phyloP scores from a whole-genome alignment of 257 asterid genomes.

The Verbena officinalis region DNA sequence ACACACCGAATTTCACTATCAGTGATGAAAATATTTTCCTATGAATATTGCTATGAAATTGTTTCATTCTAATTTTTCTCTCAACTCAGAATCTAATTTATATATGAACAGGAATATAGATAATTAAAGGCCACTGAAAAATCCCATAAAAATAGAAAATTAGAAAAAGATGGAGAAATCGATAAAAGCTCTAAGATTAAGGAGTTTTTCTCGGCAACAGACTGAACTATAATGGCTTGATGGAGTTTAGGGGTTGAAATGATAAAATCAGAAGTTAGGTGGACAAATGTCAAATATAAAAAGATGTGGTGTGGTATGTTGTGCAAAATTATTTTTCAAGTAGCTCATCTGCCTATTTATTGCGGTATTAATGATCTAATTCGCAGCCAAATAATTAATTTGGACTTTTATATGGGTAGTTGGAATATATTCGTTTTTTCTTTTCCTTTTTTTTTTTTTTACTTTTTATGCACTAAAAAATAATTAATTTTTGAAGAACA shows the following conservation, averaged over 20 bases:
- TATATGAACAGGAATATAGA: neutral
- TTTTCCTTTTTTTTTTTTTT: neutral
- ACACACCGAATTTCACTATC: constrained; percentile 51
- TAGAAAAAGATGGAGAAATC: neutral
- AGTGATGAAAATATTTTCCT: constrained; percentile 40
- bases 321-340: constrained; percentile 6
- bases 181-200: neutral
- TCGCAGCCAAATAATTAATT: neutral
- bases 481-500: neutral
- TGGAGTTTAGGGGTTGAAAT: neutral
- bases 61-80: constrained; percentile 46
- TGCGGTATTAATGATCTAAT: constrained; percentile 1
- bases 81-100: neutral
- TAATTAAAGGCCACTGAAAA: neutral
- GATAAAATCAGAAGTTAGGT: neutral
- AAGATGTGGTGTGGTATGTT: constrained; percentile 20
- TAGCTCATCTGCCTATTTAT: constrained; percentile 19
- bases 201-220: constrained; percentile 18
- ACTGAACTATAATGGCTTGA: constrained; percentile 17
- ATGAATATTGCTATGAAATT: constrained; percentile 22
- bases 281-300: constrained; percentile 16
- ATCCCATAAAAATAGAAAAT: neutral
- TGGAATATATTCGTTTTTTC: neutral
- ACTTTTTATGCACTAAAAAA: neutral
- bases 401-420: neutral